Evolutionary conservation across 768 basidiomycete species (phyloP), one percentile per base, ranked within the genome.

Genomic region (Rhodotorula graminis): DNA sequence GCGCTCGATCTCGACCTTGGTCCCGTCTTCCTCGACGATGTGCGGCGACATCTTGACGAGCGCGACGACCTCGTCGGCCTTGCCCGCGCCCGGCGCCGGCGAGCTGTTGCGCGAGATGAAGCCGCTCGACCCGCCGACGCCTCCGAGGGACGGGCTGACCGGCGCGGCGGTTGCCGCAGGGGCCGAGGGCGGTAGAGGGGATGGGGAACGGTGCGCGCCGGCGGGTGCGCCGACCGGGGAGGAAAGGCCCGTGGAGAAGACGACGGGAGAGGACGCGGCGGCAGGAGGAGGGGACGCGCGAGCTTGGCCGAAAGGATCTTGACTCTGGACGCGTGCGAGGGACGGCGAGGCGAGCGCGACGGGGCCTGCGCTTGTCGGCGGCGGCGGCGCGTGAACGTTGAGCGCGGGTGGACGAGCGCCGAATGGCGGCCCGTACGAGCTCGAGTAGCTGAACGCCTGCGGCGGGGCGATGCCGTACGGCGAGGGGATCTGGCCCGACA

Each of bases 1-100:
- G 33, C 37, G 53, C 25, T 60, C 67, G 19, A 75, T 59, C 67
- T 75, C 73, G 14, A n/a, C 64, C 56, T 71, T 75, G 27, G 73
- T 75, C 12, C 61, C 64, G 42, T 71, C 73, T 27, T 44, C 50
- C 9, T 29, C 66, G 16, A 50, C n/a, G 40, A 74, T 74, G 31
- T 65, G 47, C 21, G 52, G 27, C 50, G 73, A 74, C 4, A 50
- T 27, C 25, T 29, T 46, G 18, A 75, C 69, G 44, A 75, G 64
- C 14, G 64, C 49, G 47, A 71, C 49, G n/a, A 75, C 40, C n/a
- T 61, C 67, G 31, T 65, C 70, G 19, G 68, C 66, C 16, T 64
- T 66, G n/a, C 56, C 44, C 9, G 46, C 44, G 9, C 40, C 50
- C 0, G 70, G 65, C 1, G 55, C 65, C 8, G 73, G 73, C 14